Evolutionary conservation across 805 yeast species (phyloP).

Genomic region (Starmerella apicola): DNA sequence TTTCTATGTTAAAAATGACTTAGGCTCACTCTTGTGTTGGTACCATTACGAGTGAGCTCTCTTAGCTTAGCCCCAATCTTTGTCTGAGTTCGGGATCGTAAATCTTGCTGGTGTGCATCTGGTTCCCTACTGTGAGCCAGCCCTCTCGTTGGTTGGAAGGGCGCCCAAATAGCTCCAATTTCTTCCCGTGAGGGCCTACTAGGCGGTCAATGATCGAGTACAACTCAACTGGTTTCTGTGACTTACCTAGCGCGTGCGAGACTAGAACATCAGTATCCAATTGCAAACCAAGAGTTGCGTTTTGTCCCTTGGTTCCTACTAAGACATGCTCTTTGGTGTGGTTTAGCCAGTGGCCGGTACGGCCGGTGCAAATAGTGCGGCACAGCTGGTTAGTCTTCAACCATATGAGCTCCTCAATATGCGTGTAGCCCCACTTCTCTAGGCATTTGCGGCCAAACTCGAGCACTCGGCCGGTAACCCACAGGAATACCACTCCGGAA

Average conservation of each 20-base stretch:
- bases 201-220: slow-evolving; percentile 76
- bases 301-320: slow-evolving; percentile 66
- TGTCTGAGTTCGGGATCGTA: not conserved
- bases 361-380: slow-evolving; percentile 83
- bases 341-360: slow-evolving; percentile 95
- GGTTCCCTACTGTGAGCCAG: slow-evolving; percentile 47
- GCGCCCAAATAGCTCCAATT: slow-evolving; percentile 81
- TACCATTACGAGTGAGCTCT: too few relatives aligned
- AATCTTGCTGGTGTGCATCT: slow-evolving; percentile 1
- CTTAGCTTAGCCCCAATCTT: not conserved
- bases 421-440: slow-evolving; percentile 67
- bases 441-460: slow-evolving; percentile 75
- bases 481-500: slow-evolving; percentile 70
- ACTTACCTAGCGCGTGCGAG: slow-evolving; percentile 74
- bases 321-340: slow-evolving; percentile 86
- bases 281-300: slow-evolving; percentile 49
- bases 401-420: slow-evolving; percentile 78
- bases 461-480: slow-evolving; percentile 94
- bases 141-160: slow-evolving; percentile 78
- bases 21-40: too few relatives aligned
- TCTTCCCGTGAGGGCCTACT: slow-evolving; percentile 64
- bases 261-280: slow-evolving; percentile 69
- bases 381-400: slow-evolving; percentile 77
- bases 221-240: slow-evolving; percentile 82
- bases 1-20: too few relatives aligned